Evolutionary conservation across 371 early-diverging fungal species (phyloP).

Genomic region (Zychaea mexicana): DNA sequence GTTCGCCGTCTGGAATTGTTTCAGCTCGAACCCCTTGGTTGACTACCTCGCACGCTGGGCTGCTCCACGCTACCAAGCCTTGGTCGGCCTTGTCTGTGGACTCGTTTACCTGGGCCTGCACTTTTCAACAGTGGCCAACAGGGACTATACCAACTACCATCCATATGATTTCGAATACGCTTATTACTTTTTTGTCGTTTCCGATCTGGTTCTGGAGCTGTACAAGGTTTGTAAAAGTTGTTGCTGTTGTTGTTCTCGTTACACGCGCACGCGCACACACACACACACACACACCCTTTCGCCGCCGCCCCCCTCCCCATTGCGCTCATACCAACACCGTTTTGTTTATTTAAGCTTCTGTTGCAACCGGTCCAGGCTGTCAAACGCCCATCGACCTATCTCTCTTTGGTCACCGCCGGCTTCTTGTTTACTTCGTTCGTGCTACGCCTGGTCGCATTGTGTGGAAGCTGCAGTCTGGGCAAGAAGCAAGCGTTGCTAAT

Average conservation of each 20-base stretch:
- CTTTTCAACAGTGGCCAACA: constrained; percentile 30
- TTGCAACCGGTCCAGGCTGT: constrained; percentile 20
- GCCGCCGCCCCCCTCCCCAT: too few species aligned
- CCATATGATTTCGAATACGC: constrained; percentile 35
- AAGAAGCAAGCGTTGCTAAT: constrained; percentile 12
- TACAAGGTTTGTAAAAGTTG: constrained; percentile 12
- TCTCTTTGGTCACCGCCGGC: constrained; percentile 20
- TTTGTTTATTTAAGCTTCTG: constrained; percentile 6
- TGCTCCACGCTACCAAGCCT: constrained; percentile 37
- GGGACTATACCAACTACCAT: constrained; percentile 31
- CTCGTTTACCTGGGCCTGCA: constrained; percentile 37
- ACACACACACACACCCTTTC: too few species aligned
- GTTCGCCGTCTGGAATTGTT: constrained; percentile 23
- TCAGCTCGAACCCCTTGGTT: not conserved
- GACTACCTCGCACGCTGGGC: constrained; percentile 42
- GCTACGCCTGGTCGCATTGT: constrained; percentile 25
- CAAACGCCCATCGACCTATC: constrained; percentile 27
- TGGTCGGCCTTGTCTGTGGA: constrained; percentile 22
- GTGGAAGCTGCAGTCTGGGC: constrained; percentile 15
- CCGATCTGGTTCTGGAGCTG: constrained; percentile 33
- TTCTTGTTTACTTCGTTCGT: constrained; percentile 26
- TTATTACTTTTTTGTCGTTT: constrained; percentile 39
- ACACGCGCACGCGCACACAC: too few species aligned
- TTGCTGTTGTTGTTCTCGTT: not conserved
- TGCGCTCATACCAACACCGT: too few species aligned